Evolutionary conservation across 371 early-diverging fungal genomes (phyloP).

Genomic region (Chytridium lagenaria): DNA sequence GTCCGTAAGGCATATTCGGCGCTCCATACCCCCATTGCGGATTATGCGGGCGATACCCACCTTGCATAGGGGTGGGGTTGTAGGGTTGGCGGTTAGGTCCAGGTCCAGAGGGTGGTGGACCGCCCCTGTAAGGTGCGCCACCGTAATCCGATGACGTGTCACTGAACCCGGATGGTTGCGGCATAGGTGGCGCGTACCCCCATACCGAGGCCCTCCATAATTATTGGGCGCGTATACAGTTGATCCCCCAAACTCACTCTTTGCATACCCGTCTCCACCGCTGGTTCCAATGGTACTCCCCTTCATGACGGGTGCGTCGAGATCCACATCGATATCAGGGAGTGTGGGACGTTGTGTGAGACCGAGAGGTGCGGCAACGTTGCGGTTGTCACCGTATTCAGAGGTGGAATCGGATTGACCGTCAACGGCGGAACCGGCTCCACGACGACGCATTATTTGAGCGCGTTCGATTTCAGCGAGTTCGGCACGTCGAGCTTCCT

Average conservation of each 20-base stretch:
- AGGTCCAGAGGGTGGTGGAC: not conserved
- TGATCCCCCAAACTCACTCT: slow-evolving; percentile 10
- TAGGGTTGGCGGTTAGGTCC: no score
- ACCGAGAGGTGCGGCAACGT: slow-evolving; percentile 39
- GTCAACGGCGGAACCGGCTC: not conserved
- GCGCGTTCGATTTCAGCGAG: slow-evolving; percentile 45
- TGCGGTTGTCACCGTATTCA: slow-evolving; percentile 12
- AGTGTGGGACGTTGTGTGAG: slow-evolving; percentile 41
- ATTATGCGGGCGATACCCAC: not conserved
- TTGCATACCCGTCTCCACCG: not conserved
- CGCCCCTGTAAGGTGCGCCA: not conserved
- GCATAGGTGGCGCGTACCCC: not conserved
- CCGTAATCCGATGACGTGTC: not conserved
- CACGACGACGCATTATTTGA: not conserved
- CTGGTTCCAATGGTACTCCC: not conserved
- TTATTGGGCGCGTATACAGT: not conserved
- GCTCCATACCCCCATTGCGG: not conserved
- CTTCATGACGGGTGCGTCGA: slow-evolving; percentile 32
- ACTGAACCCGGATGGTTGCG: not conserved
- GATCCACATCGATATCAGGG: slow-evolving; percentile 48
- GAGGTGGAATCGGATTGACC: slow-evolving; percentile 6
- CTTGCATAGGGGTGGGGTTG: not conserved
- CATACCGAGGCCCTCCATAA: not conserved
- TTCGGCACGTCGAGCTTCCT: slow-evolving; percentile 53
- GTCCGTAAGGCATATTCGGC: not conserved